These are phyloP conservation scores for Paecilomyces sp. DNA, from an alignment of 2,329 filamentous ascomycete genomes.

Conservation along the genomic window DNA sequence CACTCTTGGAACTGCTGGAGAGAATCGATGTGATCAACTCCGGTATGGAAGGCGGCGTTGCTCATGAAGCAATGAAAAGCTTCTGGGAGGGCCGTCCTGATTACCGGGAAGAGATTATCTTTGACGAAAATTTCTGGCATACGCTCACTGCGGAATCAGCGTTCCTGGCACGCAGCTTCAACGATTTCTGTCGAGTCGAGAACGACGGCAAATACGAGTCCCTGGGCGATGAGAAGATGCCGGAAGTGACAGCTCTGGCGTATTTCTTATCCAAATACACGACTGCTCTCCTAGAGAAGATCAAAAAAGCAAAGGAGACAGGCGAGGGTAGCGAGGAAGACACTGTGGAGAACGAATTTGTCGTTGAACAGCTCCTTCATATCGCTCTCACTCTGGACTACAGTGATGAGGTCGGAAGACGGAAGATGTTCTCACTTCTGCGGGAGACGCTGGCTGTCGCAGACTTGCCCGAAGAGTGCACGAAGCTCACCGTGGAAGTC, in stretches of 20 bases:
- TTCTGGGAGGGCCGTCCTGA: conserved; percentile 88
- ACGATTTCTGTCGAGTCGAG: conserved; percentile 77
- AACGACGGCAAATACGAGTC: conserved; percentile 67
- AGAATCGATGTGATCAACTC: conserved; percentile 90
- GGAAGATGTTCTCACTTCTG: conserved; percentile 91
- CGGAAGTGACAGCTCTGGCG: conserved; percentile 85
- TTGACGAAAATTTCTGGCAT: conserved; percentile 42
- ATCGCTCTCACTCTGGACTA: conserved; percentile 91
- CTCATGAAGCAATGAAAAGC: conserved; percentile 85
- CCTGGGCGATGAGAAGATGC: conserved; percentile 84
- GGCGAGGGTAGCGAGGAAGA: conserved; percentile 69
- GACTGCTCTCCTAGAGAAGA: conserved; percentile 38
- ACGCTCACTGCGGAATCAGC: conserved; percentile 65
- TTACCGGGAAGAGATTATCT: conserved; percentile 38
- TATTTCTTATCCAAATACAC: conserved; percentile 81
- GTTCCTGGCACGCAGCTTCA: conserved; percentile 88
- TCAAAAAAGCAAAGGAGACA: conserved; percentile 34
- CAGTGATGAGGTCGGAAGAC: conserved; percentile 89
- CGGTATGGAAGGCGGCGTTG: conserved; percentile 81
- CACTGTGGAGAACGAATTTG: conserved; percentile 84
- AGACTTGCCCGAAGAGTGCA: conserved; percentile 85
- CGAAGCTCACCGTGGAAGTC: conserved; percentile 76
- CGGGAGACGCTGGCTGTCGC: conserved; percentile 78
- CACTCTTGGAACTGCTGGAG: conserved; percentile 81
- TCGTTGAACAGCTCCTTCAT: conserved; percentile 89